Percentiles rank a stretch among this genome's conserved stretches.
phyloP scores from a whole-genome alignment of 2,329 filamentous ascomycete species.

The Aspergillus sojae region DNA sequence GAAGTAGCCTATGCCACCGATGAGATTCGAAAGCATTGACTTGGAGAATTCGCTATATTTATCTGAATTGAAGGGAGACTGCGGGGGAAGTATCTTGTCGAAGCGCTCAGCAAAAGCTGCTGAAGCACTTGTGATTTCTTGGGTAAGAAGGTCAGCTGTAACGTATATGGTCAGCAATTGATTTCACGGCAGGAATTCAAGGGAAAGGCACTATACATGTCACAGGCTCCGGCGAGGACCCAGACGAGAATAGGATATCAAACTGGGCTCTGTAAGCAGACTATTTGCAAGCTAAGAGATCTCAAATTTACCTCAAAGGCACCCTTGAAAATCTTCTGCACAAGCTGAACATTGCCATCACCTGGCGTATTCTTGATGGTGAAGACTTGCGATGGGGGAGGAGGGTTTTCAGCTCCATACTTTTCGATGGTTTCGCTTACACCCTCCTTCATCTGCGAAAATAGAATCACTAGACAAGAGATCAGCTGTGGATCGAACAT shows the following conservation, averaged over 20 bases:
- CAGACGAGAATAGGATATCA: conserved; percentile 86
- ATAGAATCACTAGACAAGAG: conserved; percentile 54
- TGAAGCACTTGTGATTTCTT: conserved; percentile 68
- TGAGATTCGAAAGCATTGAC: conserved; percentile 89
- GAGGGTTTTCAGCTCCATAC: conserved; percentile 67
- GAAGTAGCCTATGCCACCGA: conserved; percentile 95
- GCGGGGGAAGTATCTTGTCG: conserved; percentile 68
- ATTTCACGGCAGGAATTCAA: background rate
- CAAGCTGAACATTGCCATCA: conserved; percentile 77
- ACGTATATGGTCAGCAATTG: background rate
- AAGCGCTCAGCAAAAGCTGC: conserved; percentile 76
- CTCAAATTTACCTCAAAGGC: conserved; percentile 64
- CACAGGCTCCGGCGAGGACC: conserved; percentile 59
- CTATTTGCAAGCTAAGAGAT: background rate
- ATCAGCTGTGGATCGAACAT: background rate
- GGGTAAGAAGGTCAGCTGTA: conserved; percentile 64
- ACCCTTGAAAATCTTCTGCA: conserved; percentile 91
- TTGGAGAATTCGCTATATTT: conserved; percentile 80
- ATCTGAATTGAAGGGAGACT: conserved; percentile 72
- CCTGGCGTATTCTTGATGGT: conserved; percentile 66
- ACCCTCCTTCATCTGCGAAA: conserved; percentile 64
- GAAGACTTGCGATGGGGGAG: conserved; percentile 84
- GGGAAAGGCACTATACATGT: conserved; percentile 47
- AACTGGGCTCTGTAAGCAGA: conserved; percentile 57
- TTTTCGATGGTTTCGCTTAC: conserved; percentile 62